phyloP scores from a whole-genome alignment of 2,329 filamentous ascomycete species.

The Escovopsis weberi region DNA sequence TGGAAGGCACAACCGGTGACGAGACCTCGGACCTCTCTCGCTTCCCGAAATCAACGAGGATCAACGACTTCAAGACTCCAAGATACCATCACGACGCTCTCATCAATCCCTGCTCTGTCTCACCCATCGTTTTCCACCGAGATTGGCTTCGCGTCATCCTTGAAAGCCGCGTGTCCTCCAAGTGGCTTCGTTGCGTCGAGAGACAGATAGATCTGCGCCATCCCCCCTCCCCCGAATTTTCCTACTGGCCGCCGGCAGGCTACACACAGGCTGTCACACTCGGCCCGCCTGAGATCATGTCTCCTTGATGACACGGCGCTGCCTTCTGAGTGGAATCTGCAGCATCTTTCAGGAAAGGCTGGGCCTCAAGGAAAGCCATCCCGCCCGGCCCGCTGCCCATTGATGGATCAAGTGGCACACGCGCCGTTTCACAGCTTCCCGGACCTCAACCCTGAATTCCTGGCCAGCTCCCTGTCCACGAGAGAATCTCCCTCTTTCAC shows the following conservation, averaged over 20 bases:
- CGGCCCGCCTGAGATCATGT: not conserved
- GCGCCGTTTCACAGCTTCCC: not conserved
- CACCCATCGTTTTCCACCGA: slow-evolving; percentile 5
- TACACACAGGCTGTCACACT: slow-evolving; percentile 3
- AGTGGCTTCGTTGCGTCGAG: too few relatives aligned
- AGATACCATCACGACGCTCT: not conserved
- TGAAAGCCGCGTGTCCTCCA: too few relatives aligned
- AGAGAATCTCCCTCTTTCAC: not conserved
- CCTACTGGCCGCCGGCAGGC: not conserved
- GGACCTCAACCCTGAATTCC: not conserved
- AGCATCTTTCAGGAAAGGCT: not conserved
- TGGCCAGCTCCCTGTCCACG: too few relatives aligned
- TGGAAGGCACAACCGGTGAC: too few relatives aligned
- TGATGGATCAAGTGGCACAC: slow-evolving; percentile 2
- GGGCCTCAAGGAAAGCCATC: not conserved
- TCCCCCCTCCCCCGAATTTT: not conserved
- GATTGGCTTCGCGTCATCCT: not conserved
- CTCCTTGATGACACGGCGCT: not conserved
- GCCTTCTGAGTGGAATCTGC: not conserved
- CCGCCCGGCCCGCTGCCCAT: not conserved
- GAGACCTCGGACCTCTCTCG: too few relatives aligned
- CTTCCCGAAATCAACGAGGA: not conserved
- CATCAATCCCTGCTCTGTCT: slow-evolving; percentile 3
- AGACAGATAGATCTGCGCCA: too few relatives aligned
- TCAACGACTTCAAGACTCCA: not conserved